phyloP scores from a whole-genome alignment of 2,329 filamentous ascomycete genomes.

The Ceratocystis papillata region DNA sequence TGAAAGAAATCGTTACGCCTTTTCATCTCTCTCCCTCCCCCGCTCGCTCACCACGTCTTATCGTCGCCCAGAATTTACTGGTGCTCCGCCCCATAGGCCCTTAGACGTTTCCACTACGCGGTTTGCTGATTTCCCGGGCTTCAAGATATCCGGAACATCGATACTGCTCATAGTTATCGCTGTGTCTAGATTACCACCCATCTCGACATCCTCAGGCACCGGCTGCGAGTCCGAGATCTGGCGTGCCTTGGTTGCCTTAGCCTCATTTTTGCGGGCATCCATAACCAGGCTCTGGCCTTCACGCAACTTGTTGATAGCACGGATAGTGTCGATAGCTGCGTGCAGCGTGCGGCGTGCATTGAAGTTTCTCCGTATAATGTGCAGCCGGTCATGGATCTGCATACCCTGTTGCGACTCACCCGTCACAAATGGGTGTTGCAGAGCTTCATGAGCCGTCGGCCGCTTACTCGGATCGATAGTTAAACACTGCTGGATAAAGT shows the following conservation, averaged over 20 bases:
- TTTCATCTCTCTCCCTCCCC: not conserved
- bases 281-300: slow-evolving; percentile 52
- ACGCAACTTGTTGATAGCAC: slow-evolving; percentile 59
- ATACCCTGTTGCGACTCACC: slow-evolving; percentile 40
- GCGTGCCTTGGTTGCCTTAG: slow-evolving; percentile 5
- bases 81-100: slow-evolving; percentile 45
- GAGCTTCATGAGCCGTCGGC: slow-evolving; percentile 78
- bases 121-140: slow-evolving; percentile 46
- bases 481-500: slow-evolving; percentile 85
- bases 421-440: slow-evolving; percentile 55
- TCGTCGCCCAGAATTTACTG: slow-evolving; percentile 26
- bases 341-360: slow-evolving; percentile 58
- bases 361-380: slow-evolving; percentile 64
- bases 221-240: slow-evolving; percentile 16
- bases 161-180: slow-evolving; percentile 28
- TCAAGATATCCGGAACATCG: slow-evolving; percentile 41
- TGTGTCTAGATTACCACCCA: slow-evolving; percentile 22
- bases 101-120: slow-evolving; percentile 53
- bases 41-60: not conserved
- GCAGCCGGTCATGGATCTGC: slow-evolving; percentile 52
- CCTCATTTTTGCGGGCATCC: slow-evolving; percentile 37
- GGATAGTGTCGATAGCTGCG: slow-evolving; percentile 59
- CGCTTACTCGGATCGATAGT: slow-evolving; percentile 79
- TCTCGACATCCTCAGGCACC: slow-evolving; percentile 23
- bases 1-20: not conserved